phyloP scores from a whole-genome alignment of 148 eudicot species.

The Agrostemma githago region DNA sequence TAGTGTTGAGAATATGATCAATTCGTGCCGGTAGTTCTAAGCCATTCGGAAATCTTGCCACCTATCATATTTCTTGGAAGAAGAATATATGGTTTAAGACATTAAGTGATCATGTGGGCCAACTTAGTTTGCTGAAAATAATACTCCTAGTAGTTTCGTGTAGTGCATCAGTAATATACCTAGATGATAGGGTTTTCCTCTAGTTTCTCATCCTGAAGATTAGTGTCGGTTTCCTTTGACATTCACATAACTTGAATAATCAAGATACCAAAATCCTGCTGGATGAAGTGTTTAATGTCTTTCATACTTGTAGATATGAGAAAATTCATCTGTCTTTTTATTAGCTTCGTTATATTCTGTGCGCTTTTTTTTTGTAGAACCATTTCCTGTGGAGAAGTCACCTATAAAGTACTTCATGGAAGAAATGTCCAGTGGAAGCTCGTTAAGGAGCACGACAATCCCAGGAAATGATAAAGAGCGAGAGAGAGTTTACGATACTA shows the following conservation, averaged over 20 bases:
- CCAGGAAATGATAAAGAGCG: slow-evolving; percentile 86
- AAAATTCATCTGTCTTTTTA: background rate
- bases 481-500: slow-evolving; percentile 90
- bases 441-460: slow-evolving; percentile 72
- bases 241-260: background rate
- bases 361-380: slow-evolving; percentile 38
- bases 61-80: background rate
- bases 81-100: background rate
- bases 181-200: background rate
- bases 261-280: background rate
- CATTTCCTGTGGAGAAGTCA: slow-evolving; percentile 57
- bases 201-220: background rate
- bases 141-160: background rate
- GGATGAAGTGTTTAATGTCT: background rate
- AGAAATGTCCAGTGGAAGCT: slow-evolving; percentile 73
- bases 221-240: background rate
- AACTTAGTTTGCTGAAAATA: background rate
- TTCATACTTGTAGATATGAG: background rate
- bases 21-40: background rate
- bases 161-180: background rate
- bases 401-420: slow-evolving; percentile 74
- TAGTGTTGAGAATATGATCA: background rate
- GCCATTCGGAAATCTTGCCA: background rate
- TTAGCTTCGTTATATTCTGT: slow-evolving; percentile 16
- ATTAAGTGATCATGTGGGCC: background rate